These are phyloP conservation scores for Collybiopsis confluens DNA, from an alignment of 768 basidiomycete species.

Conservation along the genomic window DNA sequence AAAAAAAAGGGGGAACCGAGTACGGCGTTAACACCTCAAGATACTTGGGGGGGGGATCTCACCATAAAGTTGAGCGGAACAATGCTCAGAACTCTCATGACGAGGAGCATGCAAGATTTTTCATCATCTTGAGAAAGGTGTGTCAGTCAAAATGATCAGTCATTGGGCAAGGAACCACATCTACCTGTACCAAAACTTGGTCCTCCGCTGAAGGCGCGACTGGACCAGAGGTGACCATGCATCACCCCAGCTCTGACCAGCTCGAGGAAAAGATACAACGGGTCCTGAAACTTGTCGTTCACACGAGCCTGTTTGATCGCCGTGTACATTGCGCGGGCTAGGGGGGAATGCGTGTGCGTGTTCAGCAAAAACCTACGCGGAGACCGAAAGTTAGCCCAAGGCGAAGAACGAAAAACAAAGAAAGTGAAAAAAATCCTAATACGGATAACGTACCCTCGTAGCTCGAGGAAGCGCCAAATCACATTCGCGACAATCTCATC, in stretches of 20 bases:
- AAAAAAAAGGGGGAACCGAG: conserved; percentile 7
- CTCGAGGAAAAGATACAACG: conserved; percentile 92
- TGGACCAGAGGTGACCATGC: conserved; percentile 90
- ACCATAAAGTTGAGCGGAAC: conserved; percentile 95
- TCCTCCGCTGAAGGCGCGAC: conserved; percentile 85
- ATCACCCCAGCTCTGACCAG: conserved; percentile 94
- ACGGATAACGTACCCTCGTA: conserved; percentile 82
- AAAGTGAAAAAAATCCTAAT: too few species aligned
- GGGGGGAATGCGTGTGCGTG: conserved; percentile 81
- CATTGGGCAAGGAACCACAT: conserved; percentile 22
- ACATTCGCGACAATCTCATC: conserved; percentile 98
- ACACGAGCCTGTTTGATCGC: conserved; percentile 75
- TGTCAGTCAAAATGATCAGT: background rate
- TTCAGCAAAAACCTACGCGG: conserved; percentile 75
- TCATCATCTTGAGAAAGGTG: conserved; percentile 66
- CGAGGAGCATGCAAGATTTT: conserved; percentile 89
- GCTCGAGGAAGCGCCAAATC: conserved; percentile 95
- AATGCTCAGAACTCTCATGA: conserved; percentile 95
- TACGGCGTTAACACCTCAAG: background rate
- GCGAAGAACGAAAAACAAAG: too few species aligned
- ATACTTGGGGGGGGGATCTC: conserved; percentile 19
- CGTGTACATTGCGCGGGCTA: conserved; percentile 88
- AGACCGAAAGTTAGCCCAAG: conserved; percentile 8
- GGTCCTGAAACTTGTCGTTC: conserved; percentile 98
- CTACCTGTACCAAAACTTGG: conserved; percentile 90